phyloP scores from a whole-genome alignment of 495 filamentous ascomycete genomes.

The Achaetomiella virescens region DNA sequence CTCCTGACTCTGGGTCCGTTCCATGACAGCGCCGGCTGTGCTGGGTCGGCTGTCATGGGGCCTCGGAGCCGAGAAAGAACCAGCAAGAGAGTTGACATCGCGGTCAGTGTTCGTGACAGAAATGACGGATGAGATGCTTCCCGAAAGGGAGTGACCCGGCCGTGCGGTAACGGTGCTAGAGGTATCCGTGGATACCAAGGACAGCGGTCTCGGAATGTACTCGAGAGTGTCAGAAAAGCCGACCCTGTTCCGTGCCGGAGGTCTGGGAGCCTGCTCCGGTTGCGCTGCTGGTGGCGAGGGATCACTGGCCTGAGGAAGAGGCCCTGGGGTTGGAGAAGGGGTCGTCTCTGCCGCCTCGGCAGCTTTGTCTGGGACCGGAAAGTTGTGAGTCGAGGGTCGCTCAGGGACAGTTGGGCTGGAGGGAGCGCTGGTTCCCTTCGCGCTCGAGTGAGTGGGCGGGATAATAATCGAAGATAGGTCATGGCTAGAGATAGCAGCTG shows the following conservation, averaged over 20 bases:
- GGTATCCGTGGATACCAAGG: constrained; percentile 67
- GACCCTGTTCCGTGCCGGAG: constrained; percentile 43
- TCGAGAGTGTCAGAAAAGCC: constrained; percentile 58
- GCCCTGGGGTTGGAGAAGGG: constrained; percentile 1
- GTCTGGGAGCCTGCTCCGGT: constrained; percentile 33
- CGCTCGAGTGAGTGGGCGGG: constrained; percentile 46
- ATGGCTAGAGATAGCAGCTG: constrained; percentile 78
- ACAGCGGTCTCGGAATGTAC: constrained; percentile 65
- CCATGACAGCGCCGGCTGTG: constrained; percentile 48
- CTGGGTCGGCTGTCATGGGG: constrained; percentile 40
- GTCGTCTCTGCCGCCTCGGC: constrained; percentile 9
- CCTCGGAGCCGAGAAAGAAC: constrained; percentile 25
- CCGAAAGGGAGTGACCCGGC: constrained; percentile 56
- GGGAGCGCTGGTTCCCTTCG: constrained; percentile 59
- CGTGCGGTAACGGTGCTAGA: constrained; percentile 60
- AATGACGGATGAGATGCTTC: constrained; percentile 57
- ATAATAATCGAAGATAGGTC: constrained; percentile 67
- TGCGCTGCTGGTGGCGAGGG: constrained; percentile 6
- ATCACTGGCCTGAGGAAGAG: background rate
- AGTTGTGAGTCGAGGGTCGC: constrained; percentile 28
- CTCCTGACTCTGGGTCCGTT: constrained; percentile 38
- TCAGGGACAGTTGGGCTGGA: constrained; percentile 54
- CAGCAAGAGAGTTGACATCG: constrained; percentile 24
- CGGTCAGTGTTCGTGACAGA: constrained; percentile 42
- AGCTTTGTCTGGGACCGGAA: constrained; percentile 27